Percentiles rank a stretch among this genome's conserved stretches.
phyloP scores from a whole-genome alignment of 495 filamentous ascomycete genomes.

The Aspergillus indologenus region DNA sequence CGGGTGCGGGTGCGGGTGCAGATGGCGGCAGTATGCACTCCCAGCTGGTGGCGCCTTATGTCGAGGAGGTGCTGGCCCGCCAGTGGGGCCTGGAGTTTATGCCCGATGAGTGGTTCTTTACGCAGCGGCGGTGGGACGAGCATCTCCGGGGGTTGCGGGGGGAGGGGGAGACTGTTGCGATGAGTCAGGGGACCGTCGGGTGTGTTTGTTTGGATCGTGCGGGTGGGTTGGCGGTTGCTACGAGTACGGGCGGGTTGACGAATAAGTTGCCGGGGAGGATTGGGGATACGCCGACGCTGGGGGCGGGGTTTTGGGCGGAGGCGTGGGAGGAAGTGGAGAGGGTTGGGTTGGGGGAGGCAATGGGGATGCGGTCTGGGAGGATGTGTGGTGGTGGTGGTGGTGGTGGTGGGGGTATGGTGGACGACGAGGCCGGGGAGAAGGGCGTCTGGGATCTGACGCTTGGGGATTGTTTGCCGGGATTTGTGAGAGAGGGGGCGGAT shows the following conservation, averaged over 20 bases:
- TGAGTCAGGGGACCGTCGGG: conserved; percentile 78
- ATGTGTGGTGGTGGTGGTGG: no score
- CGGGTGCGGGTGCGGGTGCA: conserved; percentile 11
- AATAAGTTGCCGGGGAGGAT: conserved; percentile 85
- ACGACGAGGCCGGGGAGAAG: neutral
- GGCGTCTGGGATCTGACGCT: conserved; percentile 13
- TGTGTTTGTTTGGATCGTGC: conserved; percentile 73
- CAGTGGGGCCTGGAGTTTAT: conserved; percentile 69
- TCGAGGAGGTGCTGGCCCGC: conserved; percentile 59
- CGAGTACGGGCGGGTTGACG: conserved; percentile 83
- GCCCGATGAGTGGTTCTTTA: conserved; percentile 72
- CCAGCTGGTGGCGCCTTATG: conserved; percentile 61
- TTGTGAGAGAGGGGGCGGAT: neutral
- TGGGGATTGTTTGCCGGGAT: conserved; percentile 7
- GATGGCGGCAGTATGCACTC: conserved; percentile 56
- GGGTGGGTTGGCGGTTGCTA: conserved; percentile 74
- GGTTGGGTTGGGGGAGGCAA: conserved; percentile 1
- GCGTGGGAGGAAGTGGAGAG: conserved; percentile 54
- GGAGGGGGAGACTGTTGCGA: conserved; percentile 25
- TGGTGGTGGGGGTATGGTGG: neutral
- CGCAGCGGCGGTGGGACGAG: conserved; percentile 76
- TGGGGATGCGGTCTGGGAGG: neutral
- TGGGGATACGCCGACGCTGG: conserved; percentile 83
- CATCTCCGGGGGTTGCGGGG: conserved; percentile 64
- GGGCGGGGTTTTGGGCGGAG: conserved; percentile 89